These are phyloP conservation scores for Zea luxurians DNA, from an alignment of 176 grass and related monocot genomes.

Conservation along the genomic window DNA sequence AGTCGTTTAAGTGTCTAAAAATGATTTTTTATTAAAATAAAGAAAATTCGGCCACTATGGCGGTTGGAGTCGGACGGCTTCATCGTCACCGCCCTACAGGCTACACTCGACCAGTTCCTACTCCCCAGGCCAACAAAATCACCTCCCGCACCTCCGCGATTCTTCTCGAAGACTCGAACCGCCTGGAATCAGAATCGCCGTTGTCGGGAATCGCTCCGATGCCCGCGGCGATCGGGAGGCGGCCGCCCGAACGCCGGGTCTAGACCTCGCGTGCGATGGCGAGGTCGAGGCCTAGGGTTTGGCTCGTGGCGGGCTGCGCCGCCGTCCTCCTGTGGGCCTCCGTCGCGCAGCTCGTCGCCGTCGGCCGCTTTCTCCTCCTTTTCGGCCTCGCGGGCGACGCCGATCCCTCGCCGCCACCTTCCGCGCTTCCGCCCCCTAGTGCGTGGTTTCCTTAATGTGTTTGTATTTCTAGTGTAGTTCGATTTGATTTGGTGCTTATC, in stretches of 20 bases:
- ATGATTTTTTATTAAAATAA: too few species aligned
- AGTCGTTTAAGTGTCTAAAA: too few species aligned
- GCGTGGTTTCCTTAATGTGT: conserved; percentile 25
- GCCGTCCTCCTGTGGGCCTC: conserved; percentile 72
- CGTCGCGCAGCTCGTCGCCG: conserved; percentile 61
- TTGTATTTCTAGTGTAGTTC: too few species aligned
- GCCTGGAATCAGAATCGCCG: neutral
- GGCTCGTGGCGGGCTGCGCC: conserved; percentile 59
- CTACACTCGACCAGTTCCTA: too few species aligned
- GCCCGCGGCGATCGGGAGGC: conserved; percentile 25
- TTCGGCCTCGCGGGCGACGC: conserved; percentile 33
- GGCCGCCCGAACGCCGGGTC: neutral
- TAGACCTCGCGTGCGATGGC: conserved; percentile 48
- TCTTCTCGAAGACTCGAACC: too few species aligned
- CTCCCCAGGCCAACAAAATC: too few species aligned
- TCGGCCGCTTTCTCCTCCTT: conserved; percentile 52
- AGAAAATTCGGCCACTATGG: too few species aligned
- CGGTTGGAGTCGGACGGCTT: too few species aligned
- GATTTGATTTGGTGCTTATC: neutral
- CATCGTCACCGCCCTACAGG: too few species aligned
- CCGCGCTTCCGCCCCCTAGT: conserved; percentile 52
- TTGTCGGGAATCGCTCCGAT: conserved; percentile 3
- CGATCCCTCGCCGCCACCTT: conserved; percentile 39
- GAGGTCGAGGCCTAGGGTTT: conserved; percentile 63
- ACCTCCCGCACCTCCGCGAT: too few species aligned